Evolutionary conservation across 2,329 filamentous ascomycete genomes (phyloP).

Genomic region (Calonectria ilicicola): DNA sequence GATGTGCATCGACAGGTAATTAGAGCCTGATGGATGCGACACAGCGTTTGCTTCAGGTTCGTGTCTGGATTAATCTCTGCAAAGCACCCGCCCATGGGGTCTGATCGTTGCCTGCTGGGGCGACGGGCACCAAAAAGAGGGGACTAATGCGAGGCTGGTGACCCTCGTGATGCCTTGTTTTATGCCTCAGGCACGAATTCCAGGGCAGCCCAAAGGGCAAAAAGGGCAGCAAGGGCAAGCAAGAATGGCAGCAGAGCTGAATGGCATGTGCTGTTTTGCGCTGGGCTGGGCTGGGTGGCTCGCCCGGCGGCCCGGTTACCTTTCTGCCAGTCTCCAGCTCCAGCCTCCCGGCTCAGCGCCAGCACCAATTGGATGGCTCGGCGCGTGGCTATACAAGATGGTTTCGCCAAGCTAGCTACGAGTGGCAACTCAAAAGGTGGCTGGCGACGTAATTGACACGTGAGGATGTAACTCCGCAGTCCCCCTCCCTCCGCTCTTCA

Average conservation of each 20-base stretch:
- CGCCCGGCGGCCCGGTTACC: conserved; percentile 12
- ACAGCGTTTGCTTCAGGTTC: conserved; percentile 16
- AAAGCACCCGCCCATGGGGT: conserved; percentile 3
- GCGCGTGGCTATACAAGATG: background rate
- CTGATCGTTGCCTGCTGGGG: conserved; percentile 6
- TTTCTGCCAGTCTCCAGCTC: background rate
- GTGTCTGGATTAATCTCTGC: conserved; percentile 15
- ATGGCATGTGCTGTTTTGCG: background rate
- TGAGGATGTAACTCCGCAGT: background rate
- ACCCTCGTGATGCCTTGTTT: conserved; percentile 23
- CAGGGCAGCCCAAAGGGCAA: background rate
- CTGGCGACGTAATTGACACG: conserved; percentile 13
- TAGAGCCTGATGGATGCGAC: conserved; percentile 13
- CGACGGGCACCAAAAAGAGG: conserved; percentile 1
- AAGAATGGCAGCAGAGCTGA: conserved; percentile 2
- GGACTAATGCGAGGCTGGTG: conserved; percentile 25
- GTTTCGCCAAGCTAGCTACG: background rate
- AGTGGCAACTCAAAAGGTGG: background rate
- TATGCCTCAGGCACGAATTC: conserved; percentile 26
- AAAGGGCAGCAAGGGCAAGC: background rate
- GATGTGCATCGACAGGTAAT: conserved; percentile 4
- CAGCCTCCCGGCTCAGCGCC: background rate
- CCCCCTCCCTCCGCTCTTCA: background rate
- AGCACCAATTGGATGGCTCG: conserved; percentile 4
- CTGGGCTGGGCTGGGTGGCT: background rate